These are phyloP conservation scores for Penicillium crustosum DNA, from an alignment of 2,329 filamentous ascomycete genomes.

Conservation along the genomic window DNA sequence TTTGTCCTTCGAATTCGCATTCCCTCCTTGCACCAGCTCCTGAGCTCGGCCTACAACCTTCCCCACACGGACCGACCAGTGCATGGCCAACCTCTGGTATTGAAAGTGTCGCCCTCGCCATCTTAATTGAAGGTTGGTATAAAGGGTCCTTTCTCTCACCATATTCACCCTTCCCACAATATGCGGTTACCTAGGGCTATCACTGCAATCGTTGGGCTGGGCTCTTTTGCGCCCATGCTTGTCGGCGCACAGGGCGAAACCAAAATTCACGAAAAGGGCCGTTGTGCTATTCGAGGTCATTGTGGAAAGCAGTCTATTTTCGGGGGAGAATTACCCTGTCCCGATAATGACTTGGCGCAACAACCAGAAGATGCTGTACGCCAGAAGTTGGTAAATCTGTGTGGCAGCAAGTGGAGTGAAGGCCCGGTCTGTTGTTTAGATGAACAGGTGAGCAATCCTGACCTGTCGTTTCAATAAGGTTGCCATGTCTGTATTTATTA, in stretches of 20 bases:
- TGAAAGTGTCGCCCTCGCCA: neutral
- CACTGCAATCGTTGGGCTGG: conserved; percentile 28
- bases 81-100: conserved; percentile 12
- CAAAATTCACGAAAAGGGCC: conserved; percentile 74
- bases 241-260: conserved; percentile 37
- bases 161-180: neutral
- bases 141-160: neutral
- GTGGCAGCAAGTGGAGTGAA: conserved; percentile 80
- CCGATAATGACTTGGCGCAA: conserved; percentile 81
- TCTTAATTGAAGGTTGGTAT: neutral
- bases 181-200: conserved; percentile 36
- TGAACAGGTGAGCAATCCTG: conserved; percentile 60
- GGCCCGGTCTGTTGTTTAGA: conserved; percentile 81
- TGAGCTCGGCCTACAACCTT: conserved; percentile 6
- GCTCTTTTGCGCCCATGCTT: conserved; percentile 27
- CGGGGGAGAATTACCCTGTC: conserved; percentile 83
- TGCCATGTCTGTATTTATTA: no score
- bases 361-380: conserved; percentile 71
- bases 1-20: neutral
- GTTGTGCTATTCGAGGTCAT: conserved; percentile 86
- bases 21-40: neutral
- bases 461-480: neutral
- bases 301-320: conserved; percentile 92
- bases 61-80: conserved; percentile 13
- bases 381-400: conserved; percentile 77